phyloP scores from a whole-genome alignment of 352 stramenopile species.

The Globisporangium okanoganense region DNA sequence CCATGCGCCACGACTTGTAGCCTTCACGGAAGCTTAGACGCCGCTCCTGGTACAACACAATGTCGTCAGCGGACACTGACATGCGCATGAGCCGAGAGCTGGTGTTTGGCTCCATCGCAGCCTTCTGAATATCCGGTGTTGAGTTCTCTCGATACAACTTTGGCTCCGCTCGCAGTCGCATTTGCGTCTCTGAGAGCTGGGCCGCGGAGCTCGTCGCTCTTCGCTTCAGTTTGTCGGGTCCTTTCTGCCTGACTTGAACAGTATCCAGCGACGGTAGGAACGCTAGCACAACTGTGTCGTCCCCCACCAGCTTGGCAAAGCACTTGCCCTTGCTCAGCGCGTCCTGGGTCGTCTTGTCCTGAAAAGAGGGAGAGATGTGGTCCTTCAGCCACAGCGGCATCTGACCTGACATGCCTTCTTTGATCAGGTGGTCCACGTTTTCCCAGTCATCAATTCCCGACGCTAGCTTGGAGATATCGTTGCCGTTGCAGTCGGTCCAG shows the following conservation, averaged over 20 bases:
- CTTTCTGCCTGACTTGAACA: slow-evolving; percentile 42
- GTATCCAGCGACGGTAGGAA: slow-evolving; percentile 74
- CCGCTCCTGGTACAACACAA: slow-evolving; percentile 80
- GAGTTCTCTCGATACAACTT: slow-evolving; percentile 2
- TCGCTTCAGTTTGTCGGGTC: slow-evolving; percentile 1
- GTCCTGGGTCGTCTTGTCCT: slow-evolving; percentile 28
- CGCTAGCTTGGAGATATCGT: slow-evolving; percentile 21
- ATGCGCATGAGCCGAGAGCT: slow-evolving; percentile 43
- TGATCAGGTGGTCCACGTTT: slow-evolving; percentile 38
- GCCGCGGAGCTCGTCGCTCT: slow-evolving; percentile 4
- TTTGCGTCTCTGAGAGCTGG: slow-evolving; percentile 1
- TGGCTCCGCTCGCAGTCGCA: slow-evolving; percentile 5
- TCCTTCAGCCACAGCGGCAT: slow-evolving; percentile 75
- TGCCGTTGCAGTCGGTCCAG: slow-evolving; percentile 76
- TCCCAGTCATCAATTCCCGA: slow-evolving; percentile 10
- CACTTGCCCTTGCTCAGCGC: slow-evolving; percentile 74
- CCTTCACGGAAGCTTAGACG: slow-evolving; percentile 76
- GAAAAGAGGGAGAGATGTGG: slow-evolving; percentile 36
- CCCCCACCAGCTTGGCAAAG: slow-evolving; percentile 78
- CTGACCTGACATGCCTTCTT: slow-evolving; percentile 45
- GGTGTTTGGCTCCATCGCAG: slow-evolving; percentile 17
- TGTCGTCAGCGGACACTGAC: slow-evolving; percentile 78
- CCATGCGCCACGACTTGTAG: slow-evolving; percentile 86
- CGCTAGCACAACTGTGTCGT: slow-evolving; percentile 67
- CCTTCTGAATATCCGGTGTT: neutral